Evolutionary conservation across 345 rosid species (phyloP).

Genomic region (Arabidopsis thaliana): TAIR10.1 NC_003070.9:9196001-9196500

Average conservation of each 20-base stretch:
- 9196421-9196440: constrained; percentile 74
- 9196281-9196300: constrained; percentile 52
- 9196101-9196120: constrained; percentile 84
- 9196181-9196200: constrained; percentile 92
- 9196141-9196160: constrained; percentile 94
- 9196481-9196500: constrained; percentile 41
- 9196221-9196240: constrained; percentile 57
- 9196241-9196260: constrained; percentile 68
- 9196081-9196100: constrained; percentile 74
- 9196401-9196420: constrained; percentile 27
- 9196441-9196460: constrained; percentile 39
- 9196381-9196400: constrained; percentile 28
- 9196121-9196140: constrained; percentile 84
- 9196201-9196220: constrained; percentile 58
- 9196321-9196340: constrained; percentile 45
- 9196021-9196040: constrained; percentile 42
- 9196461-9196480: constrained; percentile 40
- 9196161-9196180: constrained; percentile 92
- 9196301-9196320: constrained; percentile 78
- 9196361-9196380: constrained; percentile 28
- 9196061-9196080: constrained; percentile 66
- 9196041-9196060: constrained; percentile 33
- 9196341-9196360: constrained; percentile 35
- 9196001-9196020: constrained; percentile 30
- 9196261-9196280: constrained; percentile 75